Evolutionary conservation across 306 rosid genomes (phyloP).

Genomic region (Cicer cuneatum): DNA sequence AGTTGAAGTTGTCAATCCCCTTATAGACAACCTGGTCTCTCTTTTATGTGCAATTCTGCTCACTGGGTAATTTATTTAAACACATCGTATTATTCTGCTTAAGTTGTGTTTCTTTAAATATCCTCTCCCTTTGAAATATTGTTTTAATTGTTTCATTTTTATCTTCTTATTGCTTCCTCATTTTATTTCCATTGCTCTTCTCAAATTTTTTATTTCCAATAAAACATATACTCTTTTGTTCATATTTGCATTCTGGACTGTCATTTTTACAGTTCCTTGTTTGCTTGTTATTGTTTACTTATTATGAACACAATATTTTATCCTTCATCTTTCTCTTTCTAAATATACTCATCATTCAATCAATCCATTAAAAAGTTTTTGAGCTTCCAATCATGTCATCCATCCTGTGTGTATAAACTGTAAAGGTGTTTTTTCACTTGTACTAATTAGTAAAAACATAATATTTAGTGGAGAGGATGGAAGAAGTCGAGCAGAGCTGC

Average conservation of each 20-base stretch:
- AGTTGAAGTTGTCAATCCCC: slow-evolving; percentile 73
- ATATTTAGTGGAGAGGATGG: slow-evolving; percentile 95
- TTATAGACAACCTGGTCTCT: slow-evolving; percentile 87
- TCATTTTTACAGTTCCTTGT: slow-evolving; percentile 22
- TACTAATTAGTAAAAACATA: slow-evolving; percentile 48
- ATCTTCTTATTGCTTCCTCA: not conserved
- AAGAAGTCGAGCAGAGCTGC: slow-evolving; percentile 95
- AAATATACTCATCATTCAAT: not conserved
- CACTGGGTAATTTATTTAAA: slow-evolving; percentile 65
- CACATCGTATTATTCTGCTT: slow-evolving; percentile 27
- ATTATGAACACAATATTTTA: slow-evolving; percentile 3
- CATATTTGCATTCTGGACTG: slow-evolving; percentile 1
- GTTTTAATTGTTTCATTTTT: slow-evolving; percentile 27
- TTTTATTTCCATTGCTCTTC: not conserved
- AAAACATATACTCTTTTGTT: slow-evolving; percentile 18
- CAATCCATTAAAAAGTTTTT: not conserved
- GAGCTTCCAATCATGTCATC: slow-evolving; percentile 8
- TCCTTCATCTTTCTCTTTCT: slow-evolving; percentile 29
- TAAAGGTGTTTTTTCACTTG: slow-evolving; percentile 3
- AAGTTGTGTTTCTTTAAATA: slow-evolving; percentile 19
- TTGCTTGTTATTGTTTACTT: slow-evolving; percentile 13
- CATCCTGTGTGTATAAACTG: slow-evolving; percentile 19
- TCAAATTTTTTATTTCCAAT: not conserved
- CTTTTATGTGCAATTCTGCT: slow-evolving; percentile 96
- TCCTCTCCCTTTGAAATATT: slow-evolving; percentile 32